Percentiles rank a stretch among this genome's conserved stretches.
These are phyloP conservation scores for Letharia columbiana DNA, from an alignment of 495 filamentous ascomycete species.

Conservation along the genomic window DNA sequence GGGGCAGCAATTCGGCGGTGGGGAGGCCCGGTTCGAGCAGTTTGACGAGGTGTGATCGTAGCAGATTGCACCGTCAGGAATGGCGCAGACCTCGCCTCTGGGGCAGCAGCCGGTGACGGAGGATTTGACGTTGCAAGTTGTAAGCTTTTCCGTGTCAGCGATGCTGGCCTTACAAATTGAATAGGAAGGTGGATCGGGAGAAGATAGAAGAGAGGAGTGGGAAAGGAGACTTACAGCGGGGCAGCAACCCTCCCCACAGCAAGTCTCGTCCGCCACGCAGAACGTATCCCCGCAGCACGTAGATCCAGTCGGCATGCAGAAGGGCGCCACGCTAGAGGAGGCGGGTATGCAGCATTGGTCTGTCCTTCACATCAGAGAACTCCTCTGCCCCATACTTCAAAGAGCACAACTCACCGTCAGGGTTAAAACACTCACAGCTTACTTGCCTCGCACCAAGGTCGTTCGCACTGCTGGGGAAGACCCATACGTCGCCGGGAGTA, in stretches of 20 bases:
- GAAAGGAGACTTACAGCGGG: slow-evolving; percentile 15
- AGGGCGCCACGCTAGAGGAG: slow-evolving; percentile 5
- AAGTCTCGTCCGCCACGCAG: slow-evolving; percentile 16
- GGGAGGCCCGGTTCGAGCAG: slow-evolving; percentile 6
- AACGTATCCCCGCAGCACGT: slow-evolving; percentile 17
- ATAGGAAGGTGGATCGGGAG: not conserved
- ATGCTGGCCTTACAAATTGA: not conserved
- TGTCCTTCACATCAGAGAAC: not conserved
- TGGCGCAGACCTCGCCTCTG: slow-evolving; percentile 9
- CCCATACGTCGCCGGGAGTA: slow-evolving; percentile 21
- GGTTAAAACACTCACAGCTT: slow-evolving; percentile 24
- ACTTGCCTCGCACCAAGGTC: slow-evolving; percentile 14
- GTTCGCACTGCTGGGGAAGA: slow-evolving; percentile 13
- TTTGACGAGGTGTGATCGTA: slow-evolving; percentile 17
- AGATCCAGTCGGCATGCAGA: slow-evolving; percentile 18
- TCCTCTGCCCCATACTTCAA: not conserved
- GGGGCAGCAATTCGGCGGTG: slow-evolving; percentile 18
- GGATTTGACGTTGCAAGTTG: slow-evolving; percentile 4
- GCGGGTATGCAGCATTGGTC: slow-evolving; percentile 21
- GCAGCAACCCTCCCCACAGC: slow-evolving; percentile 24
- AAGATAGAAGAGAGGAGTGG: not conserved
- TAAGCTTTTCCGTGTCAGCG: slow-evolving; percentile 1
- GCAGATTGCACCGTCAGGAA: slow-evolving; percentile 9
- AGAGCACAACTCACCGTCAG: slow-evolving; percentile 11
- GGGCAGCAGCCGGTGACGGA: slow-evolving; percentile 21